phyloP scores from a whole-genome alignment of 805 yeast species.

The Starmerella kuoi region DNA sequence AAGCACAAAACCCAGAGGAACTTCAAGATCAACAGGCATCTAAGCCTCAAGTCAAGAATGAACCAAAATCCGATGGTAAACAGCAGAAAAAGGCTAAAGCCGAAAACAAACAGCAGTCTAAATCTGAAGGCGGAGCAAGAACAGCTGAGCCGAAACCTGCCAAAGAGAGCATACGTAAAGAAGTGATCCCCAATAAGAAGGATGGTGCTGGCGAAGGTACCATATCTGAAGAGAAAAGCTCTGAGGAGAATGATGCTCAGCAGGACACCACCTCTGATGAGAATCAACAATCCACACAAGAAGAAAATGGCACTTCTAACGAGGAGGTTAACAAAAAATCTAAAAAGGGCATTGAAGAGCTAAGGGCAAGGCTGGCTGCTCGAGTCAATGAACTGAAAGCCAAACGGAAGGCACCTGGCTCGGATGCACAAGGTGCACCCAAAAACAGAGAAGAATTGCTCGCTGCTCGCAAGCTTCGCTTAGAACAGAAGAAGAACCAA shows the following conservation, averaged over 20 bases:
- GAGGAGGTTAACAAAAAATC: slow-evolving; percentile 4
- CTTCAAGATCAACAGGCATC: not conserved
- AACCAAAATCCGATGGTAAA: slow-evolving; percentile 2
- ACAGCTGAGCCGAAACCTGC: not conserved
- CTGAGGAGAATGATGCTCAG: not conserved
- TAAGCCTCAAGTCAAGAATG: not conserved
- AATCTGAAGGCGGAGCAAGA: not conserved
- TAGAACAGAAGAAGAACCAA: slow-evolving; percentile 30
- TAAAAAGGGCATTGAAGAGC: slow-evolving; percentile 40
- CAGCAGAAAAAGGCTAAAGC: slow-evolving; percentile 8
- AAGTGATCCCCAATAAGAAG: not conserved
- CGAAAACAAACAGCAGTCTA: not conserved
- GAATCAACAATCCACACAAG: not conserved
- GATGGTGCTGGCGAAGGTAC: not conserved
- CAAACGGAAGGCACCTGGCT: slow-evolving; percentile 85
- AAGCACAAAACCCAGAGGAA: slow-evolving; percentile 7
- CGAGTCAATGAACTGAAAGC: slow-evolving; percentile 60
- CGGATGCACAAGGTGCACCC: slow-evolving; percentile 63
- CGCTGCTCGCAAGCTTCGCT: slow-evolving; percentile 32
- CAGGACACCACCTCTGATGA: not conserved
- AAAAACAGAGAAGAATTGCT: slow-evolving; percentile 47
- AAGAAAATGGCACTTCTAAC: not conserved
- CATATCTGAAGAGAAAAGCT: not conserved
- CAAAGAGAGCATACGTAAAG: too few species aligned
- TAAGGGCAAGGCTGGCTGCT: slow-evolving; percentile 66